Conservation (phyloP, 2,329 filamentous ascomycete genomes). For the Colletotrichum spinosum region DNA sequence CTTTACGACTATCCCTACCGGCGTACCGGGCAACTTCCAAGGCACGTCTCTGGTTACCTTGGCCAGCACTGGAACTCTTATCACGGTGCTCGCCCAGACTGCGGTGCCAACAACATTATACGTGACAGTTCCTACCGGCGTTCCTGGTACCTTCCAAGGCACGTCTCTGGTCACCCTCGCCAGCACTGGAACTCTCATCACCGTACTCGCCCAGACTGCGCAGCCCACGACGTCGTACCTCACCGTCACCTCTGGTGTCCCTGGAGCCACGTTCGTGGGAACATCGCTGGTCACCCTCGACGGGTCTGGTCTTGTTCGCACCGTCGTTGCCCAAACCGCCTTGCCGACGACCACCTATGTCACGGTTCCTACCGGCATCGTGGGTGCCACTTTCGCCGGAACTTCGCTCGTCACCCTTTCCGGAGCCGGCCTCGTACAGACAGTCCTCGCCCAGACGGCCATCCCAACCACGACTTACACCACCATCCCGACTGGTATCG, state of each 20-base stretch:
- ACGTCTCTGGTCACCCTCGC: neutral
- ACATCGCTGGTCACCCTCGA: neutral
- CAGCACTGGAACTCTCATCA: neutral
- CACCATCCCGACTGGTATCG: constrained; percentile 15
- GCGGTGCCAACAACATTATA: constrained; percentile 11
- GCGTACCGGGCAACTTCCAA: constrained; percentile 3
- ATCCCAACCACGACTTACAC: constrained; percentile 7
- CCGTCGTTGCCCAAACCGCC: constrained; percentile 7
- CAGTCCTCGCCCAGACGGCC: constrained; percentile 16
- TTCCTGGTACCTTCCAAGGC: constrained; percentile 4
- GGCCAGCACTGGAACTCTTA: neutral
- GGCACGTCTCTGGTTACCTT: constrained; percentile 8
- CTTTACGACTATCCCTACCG: no score
- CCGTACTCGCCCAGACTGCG: constrained; percentile 9
- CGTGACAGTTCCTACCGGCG: constrained; percentile 3
- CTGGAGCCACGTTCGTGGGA: constrained; percentile 5
- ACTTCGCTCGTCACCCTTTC: neutral
- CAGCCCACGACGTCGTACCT: neutral
- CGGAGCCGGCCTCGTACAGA: neutral
- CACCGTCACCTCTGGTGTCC: neutral
- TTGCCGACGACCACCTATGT: constrained; percentile 1
- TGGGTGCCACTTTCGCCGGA: constrained; percentile 13
- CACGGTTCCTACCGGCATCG: constrained; percentile 4
- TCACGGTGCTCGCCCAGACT: neutral
- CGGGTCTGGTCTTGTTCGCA: neutral